Base-by-base conservation (phyloP, 768 basidiomycete genomes). In the Lanmaoa rubissima region DNA sequence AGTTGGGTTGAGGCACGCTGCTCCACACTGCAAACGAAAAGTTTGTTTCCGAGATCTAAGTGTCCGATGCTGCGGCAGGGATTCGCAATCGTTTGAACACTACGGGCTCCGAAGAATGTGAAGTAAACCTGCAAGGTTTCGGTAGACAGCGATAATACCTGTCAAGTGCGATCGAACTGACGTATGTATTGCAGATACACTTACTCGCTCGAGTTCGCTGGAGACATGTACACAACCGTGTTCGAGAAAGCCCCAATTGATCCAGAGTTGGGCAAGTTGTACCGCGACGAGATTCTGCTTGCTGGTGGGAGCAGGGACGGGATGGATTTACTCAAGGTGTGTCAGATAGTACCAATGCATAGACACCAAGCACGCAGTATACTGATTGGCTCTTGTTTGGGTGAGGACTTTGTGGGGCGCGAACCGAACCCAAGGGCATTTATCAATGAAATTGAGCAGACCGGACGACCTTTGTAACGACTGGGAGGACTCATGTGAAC, bases 211-310 rank as follows among this genome's bases (percentile, higher is more conserved):
- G 79, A 81, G 14, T 82, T 81, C 67, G 78, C 81, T 4, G 72
- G 77, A 45, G 83, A 83, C 69, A 82, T 82, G 81, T 83, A 79
- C 58, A 69, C 80, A 35, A 87, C 90, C 2, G 79, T 92, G 5
- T 94, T 94, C 77, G 86, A 87, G 67, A 74, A 76, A 11, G 86
- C 90, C 61, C 90, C 90, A 19, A 78, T 93, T 49, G 82, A 86
- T 63, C 83, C 87, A 4, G 74, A 70, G 26, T 80, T 81, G 26
- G 90, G 92, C 8, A 74, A 78, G 58, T 76, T 72, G 24, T 94
- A 93, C 69, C 81, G 90, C 12, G 79, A 88, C 51, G 83, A 84
- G 70, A 92, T 94, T 61, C 78, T 94, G n/a, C 73, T 74, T 39
- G 80, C 81, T 21, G 62, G 92, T 32, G 90, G 88, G 26, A 87